Percentiles rank a stretch among this genome's conserved stretches.
Conservation (phyloP, 768 basidiomycete genomes). For the Butyriboletus loyo region DNA sequence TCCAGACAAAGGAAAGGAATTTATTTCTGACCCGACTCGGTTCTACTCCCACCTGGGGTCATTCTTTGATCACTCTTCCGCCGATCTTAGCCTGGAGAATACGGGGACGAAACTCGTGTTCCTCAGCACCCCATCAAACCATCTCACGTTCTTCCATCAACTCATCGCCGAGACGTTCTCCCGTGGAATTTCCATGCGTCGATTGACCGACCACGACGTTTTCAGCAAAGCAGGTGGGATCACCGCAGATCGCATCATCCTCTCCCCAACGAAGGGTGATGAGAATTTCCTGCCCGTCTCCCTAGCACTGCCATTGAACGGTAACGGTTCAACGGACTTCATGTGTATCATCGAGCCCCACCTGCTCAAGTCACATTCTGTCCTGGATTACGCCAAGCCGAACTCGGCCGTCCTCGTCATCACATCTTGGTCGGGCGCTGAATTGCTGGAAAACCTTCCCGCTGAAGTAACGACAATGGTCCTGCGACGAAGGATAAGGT, state of each 20-base stretch:
- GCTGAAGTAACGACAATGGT: conserved; percentile 40
- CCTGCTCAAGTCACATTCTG: conserved; percentile 73
- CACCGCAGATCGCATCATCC: conserved; percentile 62
- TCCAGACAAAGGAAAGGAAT: conserved; percentile 53
- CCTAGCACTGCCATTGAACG: conserved; percentile 55
- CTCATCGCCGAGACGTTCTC: conserved; percentile 58
- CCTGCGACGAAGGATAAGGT: conserved; percentile 49
- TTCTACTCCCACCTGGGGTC: conserved; percentile 43
- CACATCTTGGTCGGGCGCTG: conserved; percentile 72
- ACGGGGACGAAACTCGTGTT: conserved; percentile 45
- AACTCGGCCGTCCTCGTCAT: conserved; percentile 71
- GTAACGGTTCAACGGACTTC: conserved; percentile 59
- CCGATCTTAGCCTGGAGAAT: conserved; percentile 25
- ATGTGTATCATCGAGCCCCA: conserved; percentile 70
- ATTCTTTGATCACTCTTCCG: conserved; percentile 25
- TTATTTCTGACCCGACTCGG: conserved; percentile 40
- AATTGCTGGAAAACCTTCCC: conserved; percentile 68
- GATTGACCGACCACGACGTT: conserved; percentile 68
- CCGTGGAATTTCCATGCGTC: conserved; percentile 51
- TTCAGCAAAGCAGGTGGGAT: conserved; percentile 74
- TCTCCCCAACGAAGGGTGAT: conserved; percentile 45
- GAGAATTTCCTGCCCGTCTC: conserved; percentile 50
- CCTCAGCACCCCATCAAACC: conserved; percentile 46
- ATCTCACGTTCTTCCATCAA: conserved; percentile 47
- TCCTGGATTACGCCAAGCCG: conserved; percentile 63